Conservation (phyloP, 148 eudicot species). For the Nepenthes gracilis region DNA sequence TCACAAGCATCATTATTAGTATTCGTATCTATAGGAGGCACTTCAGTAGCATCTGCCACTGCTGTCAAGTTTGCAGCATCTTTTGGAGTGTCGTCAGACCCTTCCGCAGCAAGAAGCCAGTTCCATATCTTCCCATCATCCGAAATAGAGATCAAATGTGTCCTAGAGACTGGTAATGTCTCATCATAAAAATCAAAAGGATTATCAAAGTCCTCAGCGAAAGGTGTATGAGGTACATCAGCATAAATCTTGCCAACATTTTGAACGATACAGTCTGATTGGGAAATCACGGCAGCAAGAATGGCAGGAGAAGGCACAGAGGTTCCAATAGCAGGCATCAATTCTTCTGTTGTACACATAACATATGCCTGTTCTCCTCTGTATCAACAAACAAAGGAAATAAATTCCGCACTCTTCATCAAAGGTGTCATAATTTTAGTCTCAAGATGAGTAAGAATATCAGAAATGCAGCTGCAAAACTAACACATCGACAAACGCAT, state of each 20-base stretch:
- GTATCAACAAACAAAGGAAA: conserved; percentile 28
- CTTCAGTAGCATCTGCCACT: conserved; percentile 24
- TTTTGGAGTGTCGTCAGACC: conserved; percentile 36
- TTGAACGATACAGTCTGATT: conserved; percentile 69
- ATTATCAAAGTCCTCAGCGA: conserved; percentile 43
- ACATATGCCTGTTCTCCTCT: conserved; percentile 88
- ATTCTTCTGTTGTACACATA: conserved; percentile 76
- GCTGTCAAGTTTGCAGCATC: conserved; percentile 18
- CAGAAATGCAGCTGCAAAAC: too few relatives aligned
- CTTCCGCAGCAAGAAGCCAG: conserved; percentile 91
- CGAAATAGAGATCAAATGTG: conserved; percentile 70
- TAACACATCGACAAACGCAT: too few relatives aligned
- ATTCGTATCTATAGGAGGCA: conserved; percentile 18
- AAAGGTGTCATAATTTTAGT: background rate
- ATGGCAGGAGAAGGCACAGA: conserved; percentile 76
- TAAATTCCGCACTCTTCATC: background rate
- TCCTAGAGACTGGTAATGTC: conserved; percentile 54
- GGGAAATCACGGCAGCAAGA: conserved; percentile 75
- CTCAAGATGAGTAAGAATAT: too few relatives aligned
- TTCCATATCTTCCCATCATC: conserved; percentile 99
- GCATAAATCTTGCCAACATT: conserved; percentile 53
- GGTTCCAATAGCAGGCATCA: conserved; percentile 90
- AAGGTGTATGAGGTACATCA: conserved; percentile 39
- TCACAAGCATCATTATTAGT: conserved; percentile 17
- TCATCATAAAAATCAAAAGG: conserved; percentile 74